Evolutionary conservation across 257 asterid genomes (phyloP), one percentile per base, ranked within the genome.

Genomic region (Pogostemon cablin): DNA sequence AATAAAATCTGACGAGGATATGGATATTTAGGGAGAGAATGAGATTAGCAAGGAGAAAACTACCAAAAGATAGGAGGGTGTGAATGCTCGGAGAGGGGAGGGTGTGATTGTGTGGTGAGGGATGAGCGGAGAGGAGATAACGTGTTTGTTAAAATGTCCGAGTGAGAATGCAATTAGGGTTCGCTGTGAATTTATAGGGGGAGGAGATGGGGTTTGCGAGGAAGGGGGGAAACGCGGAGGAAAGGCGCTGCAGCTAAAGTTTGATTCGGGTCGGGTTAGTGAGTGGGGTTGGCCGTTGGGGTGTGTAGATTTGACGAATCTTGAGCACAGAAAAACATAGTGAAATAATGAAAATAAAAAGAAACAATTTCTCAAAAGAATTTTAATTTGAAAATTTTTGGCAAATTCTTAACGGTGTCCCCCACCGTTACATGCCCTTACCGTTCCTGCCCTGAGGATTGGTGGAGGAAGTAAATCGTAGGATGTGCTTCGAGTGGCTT

Each of bases 151-250:
- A 7, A 62, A 48, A 41, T 78, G 72, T 4, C 37, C 57, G 78
- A 7, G 75, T 25, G 77, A 48, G 42, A 42, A 20, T 62, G 59
- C 67, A 35, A 35, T 77, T 81, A 76, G 81, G 83, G 81, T 75
- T 81, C 57, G 39, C 39, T 68, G 53, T 47, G 46, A 2, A 50
- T 75, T 74, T 81, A 78, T 78, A 75, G 64, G 37, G 9, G 15
- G 15, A 44, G 5, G 53, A 41, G 72, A 65, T 10, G 77, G 69
- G 72, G 79, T 62, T 71, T 48, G 42, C 15, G 15, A 15, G 15
- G 15, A 15, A 15, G 15, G 15, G 71, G 52, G 68, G 50, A 65
- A 67, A 71, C 71, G 77, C 74, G 75, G 83, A 61, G 78, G 70
- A 67, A 54, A 43, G 76, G 71, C 77, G 77, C 66, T 54, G 75